Conservation (phyloP, 2,329 filamentous ascomycete species). For the Nemania serpens region DNA sequence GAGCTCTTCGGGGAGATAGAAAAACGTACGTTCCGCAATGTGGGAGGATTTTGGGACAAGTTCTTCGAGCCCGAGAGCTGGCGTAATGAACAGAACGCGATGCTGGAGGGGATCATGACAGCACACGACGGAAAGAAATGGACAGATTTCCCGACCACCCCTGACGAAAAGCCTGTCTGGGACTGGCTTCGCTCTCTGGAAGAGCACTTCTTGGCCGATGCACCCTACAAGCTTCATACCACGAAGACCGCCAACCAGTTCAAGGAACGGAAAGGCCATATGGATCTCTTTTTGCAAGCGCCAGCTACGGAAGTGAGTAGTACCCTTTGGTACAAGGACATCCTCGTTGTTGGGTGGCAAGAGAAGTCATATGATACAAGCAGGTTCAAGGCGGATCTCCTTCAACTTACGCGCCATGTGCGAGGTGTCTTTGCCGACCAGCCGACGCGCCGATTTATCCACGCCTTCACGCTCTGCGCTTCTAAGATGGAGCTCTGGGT, state of each 20-base stretch:
- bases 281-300: constrained; percentile 14
- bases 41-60: constrained; percentile 16
- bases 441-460: constrained; percentile 21
- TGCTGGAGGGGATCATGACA: constrained; percentile 2
- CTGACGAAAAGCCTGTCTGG: constrained; percentile 1
- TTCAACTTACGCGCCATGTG: constrained; percentile 11
- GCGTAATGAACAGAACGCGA: constrained; percentile 5
- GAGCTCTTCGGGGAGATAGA: constrained; percentile 10
- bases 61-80: constrained; percentile 13
- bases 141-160: not conserved
- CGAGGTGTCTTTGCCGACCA: constrained; percentile 13
- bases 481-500: constrained; percentile 18
- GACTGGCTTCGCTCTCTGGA: constrained; percentile 12
- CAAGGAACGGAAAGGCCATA: constrained; percentile 15
- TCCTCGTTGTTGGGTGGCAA: constrained; percentile 15
- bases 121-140: constrained; percentile 9
- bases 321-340: constrained; percentile 12
- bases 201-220: not conserved
- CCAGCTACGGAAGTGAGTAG: not conserved
- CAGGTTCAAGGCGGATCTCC: constrained; percentile 8
- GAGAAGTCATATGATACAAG: constrained; percentile 6
- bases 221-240: constrained; percentile 9
- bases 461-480: constrained; percentile 16
- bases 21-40: constrained; percentile 8
- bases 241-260: constrained; percentile 3